Evolutionary conservation across 2,329 filamentous ascomycete species (phyloP).

Genomic region (Verticillium nubilum): DNA sequence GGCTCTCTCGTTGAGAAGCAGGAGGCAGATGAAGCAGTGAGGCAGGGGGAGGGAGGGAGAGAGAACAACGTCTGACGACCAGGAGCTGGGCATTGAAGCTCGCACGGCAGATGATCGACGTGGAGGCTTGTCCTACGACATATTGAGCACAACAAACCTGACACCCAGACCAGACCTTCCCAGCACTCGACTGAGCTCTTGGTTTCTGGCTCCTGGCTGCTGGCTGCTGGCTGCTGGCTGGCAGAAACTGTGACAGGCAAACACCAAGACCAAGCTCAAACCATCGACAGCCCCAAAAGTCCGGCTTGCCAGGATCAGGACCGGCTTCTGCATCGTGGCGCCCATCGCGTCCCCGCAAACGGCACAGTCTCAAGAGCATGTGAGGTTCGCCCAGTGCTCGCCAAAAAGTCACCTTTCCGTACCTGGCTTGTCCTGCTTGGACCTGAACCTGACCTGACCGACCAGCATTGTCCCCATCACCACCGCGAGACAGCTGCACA

Average conservation of each 20-base stretch:
- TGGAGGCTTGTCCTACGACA: no score
- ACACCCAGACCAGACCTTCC: no score
- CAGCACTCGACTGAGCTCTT: no score
- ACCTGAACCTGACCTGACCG: not conserved
- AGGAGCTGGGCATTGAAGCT: not conserved
- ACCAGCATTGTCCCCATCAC: not conserved
- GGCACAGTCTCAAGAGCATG: not conserved
- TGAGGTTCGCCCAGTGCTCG: not conserved
- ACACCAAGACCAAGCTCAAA: not conserved
- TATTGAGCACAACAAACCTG: no score
- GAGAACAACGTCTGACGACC: not conserved
- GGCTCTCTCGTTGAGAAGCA: not conserved
- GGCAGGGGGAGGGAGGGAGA: not conserved
- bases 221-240: no score
- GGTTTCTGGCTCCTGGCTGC: no score
- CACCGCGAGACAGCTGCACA: not conserved
- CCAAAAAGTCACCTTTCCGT: not conserved
- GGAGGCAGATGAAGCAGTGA: no score
- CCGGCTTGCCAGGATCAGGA: not conserved
- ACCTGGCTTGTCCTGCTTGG: not conserved
- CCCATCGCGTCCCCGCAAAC: not conserved
- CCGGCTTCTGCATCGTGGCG: not conserved
- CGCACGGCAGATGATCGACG: no score
- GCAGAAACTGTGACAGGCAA: no score
- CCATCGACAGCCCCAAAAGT: not conserved